These are phyloP conservation scores for Rhizophagus sp. DNA, from an alignment of 192 early-diverging fungal species.

Conservation along the genomic window DNA sequence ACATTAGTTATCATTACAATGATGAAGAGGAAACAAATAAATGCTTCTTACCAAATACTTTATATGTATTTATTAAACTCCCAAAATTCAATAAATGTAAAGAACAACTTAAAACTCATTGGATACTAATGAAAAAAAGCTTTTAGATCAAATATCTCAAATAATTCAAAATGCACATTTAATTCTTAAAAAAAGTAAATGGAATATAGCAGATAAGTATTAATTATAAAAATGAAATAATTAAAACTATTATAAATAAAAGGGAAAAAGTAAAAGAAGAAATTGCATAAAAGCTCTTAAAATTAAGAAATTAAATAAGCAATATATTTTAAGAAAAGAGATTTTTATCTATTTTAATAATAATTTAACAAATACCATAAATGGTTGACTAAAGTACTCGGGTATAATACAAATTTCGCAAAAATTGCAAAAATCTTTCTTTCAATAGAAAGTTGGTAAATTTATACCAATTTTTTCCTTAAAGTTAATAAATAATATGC, in stretches of 20 bases:
- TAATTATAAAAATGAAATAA: neutral
- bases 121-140: neutral
- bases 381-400: no score
- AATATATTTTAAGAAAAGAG: no score
- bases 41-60: slow-evolving; percentile 7
- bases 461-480: no score
- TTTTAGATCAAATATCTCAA: neutral
- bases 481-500: no score
- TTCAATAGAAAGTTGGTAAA: no score
- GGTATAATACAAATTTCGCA: no score
- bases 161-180: neutral
- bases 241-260: neutral
- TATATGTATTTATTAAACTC: slow-evolving; percentile 7
- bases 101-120: slow-evolving; percentile 3
- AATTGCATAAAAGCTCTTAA: no score
- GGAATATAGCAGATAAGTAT: neutral
- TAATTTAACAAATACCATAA: no score
- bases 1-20: slow-evolving; percentile 5
- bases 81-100: neutral
- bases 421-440: no score
- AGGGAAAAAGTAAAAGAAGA: no score
- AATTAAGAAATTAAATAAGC: no score
- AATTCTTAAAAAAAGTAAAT: neutral
- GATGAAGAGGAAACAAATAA: neutral
- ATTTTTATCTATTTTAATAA: no score